phyloP scores from a whole-genome alignment of 805 yeast species.

The Candida sphagnicola region DNA sequence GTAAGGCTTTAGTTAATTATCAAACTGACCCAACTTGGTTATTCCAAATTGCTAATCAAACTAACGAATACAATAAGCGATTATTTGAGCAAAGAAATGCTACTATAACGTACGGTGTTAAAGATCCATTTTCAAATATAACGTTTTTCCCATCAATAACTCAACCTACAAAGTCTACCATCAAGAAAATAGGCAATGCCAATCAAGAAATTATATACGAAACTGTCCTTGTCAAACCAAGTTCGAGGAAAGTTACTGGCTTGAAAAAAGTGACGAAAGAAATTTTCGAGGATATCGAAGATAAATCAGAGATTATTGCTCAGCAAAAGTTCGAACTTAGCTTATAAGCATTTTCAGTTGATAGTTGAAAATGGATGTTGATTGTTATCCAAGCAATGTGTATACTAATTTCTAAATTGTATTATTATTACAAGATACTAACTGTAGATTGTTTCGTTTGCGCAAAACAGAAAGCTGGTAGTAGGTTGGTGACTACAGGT shows the following conservation, averaged over 20 bases:
- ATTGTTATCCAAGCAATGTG: neutral
- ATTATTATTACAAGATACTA: no score
- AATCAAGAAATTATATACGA: constrained; percentile 43
- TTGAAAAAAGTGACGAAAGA: constrained; percentile 54
- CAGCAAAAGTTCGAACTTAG: constrained; percentile 52
- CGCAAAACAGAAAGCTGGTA: no score
- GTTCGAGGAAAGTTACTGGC: constrained; percentile 59
- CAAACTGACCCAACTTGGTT: constrained; percentile 75
- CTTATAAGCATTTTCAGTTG: neutral
- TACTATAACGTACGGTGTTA: constrained; percentile 53
- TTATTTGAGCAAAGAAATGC: constrained; percentile 56
- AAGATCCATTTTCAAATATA: constrained; percentile 84
- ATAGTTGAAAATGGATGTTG: neutral
- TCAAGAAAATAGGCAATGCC: constrained; percentile 21
- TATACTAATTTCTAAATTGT: constrained; percentile 1
- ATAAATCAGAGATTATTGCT: constrained; percentile 53
- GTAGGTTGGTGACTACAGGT: no score
- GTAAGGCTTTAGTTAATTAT: constrained; percentile 37
- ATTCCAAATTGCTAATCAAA: constrained; percentile 76
- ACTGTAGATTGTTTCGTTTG: no score
- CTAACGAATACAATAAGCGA: constrained; percentile 65
- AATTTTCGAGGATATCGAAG: constrained; percentile 51
- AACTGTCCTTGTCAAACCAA: constrained; percentile 37
- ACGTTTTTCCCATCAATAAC: constrained; percentile 68
- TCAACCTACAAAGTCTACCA: constrained; percentile 56